These are phyloP conservation scores for Annulohypoxylon nitens DNA, from an alignment of 495 filamentous ascomycete genomes.

Conservation along the genomic window DNA sequence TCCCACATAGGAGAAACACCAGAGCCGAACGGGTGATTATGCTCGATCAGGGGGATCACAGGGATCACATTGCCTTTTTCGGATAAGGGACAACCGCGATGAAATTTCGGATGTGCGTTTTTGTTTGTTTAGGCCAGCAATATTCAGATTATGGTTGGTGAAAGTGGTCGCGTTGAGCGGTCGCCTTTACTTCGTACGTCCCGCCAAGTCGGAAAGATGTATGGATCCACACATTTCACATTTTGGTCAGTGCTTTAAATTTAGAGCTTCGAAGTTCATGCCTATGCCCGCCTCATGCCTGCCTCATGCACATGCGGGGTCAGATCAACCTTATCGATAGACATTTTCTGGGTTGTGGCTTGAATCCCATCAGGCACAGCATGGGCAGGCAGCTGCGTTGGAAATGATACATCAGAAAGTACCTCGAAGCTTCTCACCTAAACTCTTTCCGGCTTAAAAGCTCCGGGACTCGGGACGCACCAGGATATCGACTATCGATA, in stretches of 20 bases:
- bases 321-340: conserved; percentile 32
- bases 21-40: conserved; percentile 8
- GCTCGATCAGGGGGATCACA: conserved; percentile 16
- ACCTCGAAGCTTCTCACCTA: conserved; percentile 1
- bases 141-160: conserved; percentile 15
- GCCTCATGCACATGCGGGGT: conserved; percentile 31
- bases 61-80: conserved; percentile 21
- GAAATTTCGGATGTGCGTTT: conserved; percentile 1
- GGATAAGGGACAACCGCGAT: background rate
- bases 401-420: background rate
- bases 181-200: conserved; percentile 11
- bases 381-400: background rate
- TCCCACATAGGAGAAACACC: conserved; percentile 5
- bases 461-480: conserved; percentile 14
- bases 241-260: conserved; percentile 1
- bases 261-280: conserved; percentile 1
- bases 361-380: conserved; percentile 4
- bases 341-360: conserved; percentile 23
- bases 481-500: conserved; percentile 32
- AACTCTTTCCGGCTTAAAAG: conserved; percentile 29
- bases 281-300: background rate
- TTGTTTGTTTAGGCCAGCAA: conserved; percentile 35
- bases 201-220: conserved; percentile 15
- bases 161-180: conserved; percentile 43
- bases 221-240: background rate